phyloP scores from a whole-genome alignment of 2,329 filamentous ascomycete species.

The Paraphoma sp. region DNA sequence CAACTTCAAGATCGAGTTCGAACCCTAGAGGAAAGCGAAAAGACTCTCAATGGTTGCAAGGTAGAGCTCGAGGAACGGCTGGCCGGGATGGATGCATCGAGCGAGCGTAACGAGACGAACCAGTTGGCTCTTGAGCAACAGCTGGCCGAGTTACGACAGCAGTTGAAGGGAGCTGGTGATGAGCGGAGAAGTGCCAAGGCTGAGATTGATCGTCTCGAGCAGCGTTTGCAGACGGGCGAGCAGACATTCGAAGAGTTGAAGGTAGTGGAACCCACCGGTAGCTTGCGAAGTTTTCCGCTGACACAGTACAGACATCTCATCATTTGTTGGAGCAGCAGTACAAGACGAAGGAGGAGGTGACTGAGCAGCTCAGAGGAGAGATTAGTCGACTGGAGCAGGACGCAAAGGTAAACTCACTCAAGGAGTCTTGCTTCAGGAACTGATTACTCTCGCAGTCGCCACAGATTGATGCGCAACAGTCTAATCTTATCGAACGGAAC shows the following conservation, averaged over 20 bases:
- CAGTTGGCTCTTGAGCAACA: conserved; percentile 11
- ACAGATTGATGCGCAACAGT: too few relatives aligned
- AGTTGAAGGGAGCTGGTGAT: conserved; percentile 15
- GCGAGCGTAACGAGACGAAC: background rate
- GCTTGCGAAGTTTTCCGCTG: background rate
- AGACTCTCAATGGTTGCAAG: conserved; percentile 10
- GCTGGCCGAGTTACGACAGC: conserved; percentile 12
- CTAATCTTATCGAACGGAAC: conserved; percentile 7
- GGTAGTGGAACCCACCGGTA: background rate
- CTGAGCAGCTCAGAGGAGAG: background rate
- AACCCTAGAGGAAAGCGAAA: conserved; percentile 14
- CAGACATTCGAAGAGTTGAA: conserved; percentile 4
- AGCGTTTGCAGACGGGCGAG: conserved; percentile 8
- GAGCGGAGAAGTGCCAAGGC: conserved; percentile 12
- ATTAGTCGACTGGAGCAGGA: background rate
- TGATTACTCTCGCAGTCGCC: background rate
- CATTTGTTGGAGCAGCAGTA: background rate
- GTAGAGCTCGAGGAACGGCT: conserved; percentile 23
- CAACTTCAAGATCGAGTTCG: conserved; percentile 18
- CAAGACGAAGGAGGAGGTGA: background rate
- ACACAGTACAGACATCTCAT: background rate
- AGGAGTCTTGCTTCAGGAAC: background rate
- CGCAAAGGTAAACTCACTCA: conserved; percentile 1
- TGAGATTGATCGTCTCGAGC: conserved; percentile 7
- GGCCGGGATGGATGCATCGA: conserved; percentile 8